Percentiles rank a stretch among this genome's conserved stretches.
These are phyloP conservation scores for Solanum virginianum DNA, from an alignment of 257 asterid species.

Conservation along the genomic window DNA sequence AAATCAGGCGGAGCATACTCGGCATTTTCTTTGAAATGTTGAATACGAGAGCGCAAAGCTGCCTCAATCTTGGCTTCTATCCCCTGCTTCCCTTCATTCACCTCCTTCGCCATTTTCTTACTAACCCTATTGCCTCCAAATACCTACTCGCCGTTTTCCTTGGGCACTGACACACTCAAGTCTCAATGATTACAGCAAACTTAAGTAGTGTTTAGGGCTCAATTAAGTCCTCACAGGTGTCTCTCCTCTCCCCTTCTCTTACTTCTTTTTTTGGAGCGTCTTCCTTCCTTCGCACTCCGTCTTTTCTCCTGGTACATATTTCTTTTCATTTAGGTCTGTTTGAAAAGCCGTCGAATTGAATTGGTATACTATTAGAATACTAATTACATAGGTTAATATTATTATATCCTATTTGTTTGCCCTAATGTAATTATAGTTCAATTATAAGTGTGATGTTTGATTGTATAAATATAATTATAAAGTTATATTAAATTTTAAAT, in stretches of 20 bases:
- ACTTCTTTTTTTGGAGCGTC: neutral
- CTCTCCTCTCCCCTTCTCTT: neutral
- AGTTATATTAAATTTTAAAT: no score
- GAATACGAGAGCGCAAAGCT: conserved; percentile 49
- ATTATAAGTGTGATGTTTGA: no score
- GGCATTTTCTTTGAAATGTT: conserved; percentile 59
- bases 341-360: no score
- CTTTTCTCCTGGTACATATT: no score
- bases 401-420: no score
- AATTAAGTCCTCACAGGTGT: neutral
- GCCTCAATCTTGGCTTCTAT: conserved; percentile 32
- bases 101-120: conserved; percentile 9
- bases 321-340: no score
- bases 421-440: no score
- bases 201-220: neutral
- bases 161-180: neutral
- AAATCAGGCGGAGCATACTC: conserved; percentile 15
- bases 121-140: neutral
- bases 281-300: neutral
- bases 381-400: no score
- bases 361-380: no score
- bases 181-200: neutral
- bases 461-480: no score
- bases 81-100: conserved; percentile 19
- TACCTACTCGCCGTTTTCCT: neutral